phyloP scores from a whole-genome alignment of 2,329 filamentous ascomycete species.

The Drechslerella dactyloides region DNA sequence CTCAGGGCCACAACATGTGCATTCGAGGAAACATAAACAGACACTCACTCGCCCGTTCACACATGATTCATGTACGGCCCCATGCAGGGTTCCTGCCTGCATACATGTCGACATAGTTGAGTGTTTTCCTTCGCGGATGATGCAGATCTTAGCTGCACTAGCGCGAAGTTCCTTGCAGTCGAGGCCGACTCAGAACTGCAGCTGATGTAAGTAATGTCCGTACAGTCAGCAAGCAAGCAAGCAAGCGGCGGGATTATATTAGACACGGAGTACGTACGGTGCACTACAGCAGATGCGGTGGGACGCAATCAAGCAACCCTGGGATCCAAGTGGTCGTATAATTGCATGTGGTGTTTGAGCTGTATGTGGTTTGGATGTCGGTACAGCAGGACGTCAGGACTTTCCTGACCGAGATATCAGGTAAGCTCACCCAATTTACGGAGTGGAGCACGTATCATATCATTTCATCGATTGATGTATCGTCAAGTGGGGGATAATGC shows the following conservation, averaged over 20 bases:
- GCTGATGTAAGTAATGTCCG: not conserved
- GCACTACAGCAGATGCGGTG: slow-evolving; percentile 24
- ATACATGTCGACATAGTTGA: not conserved
- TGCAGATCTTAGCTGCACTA: not conserved
- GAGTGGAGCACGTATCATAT: not conserved
- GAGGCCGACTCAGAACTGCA: no score
- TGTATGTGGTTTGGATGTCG: not conserved
- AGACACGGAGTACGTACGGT: slow-evolving; percentile 3
- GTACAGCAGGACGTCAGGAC: not conserved
- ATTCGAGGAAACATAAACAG: not conserved
- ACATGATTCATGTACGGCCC: not conserved
- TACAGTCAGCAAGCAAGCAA: not conserved
- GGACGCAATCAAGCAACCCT: slow-evolving; percentile 27
- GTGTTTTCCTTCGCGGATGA: not conserved
- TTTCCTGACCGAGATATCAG: not conserved
- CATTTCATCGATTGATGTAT: not conserved
- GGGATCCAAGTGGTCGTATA: not conserved
- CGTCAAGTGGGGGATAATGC: no score
- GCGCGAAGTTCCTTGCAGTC: no score
- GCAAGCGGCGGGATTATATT: slow-evolving; percentile 27
- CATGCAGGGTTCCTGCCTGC: not conserved
- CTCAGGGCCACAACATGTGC: not conserved
- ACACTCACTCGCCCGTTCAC: not conserved
- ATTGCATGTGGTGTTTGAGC: no score
- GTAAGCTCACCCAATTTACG: not conserved